Percentiles rank a stretch among this genome's conserved stretches.
phyloP scores from a whole-genome alignment of 805 yeast species.

The Tetrapisispora arboricola region DNA sequence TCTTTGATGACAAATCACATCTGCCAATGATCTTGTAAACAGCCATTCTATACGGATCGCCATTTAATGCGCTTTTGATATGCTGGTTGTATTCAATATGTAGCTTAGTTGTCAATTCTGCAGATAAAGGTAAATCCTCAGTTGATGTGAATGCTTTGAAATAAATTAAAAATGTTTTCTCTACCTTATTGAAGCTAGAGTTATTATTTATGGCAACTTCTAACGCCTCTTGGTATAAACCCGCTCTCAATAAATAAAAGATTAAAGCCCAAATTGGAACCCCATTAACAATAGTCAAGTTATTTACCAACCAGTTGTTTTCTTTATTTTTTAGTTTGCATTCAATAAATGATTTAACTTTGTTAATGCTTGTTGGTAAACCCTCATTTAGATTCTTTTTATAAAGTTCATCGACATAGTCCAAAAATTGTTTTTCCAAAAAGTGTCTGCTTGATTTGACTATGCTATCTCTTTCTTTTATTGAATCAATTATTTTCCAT shows the following conservation, averaged over 20 bases:
- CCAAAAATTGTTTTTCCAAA: constrained; percentile 70
- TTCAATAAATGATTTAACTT: constrained; percentile 54
- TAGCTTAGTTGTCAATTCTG: constrained; percentile 58
- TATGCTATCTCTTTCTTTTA: constrained; percentile 28
- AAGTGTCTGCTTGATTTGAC: constrained; percentile 46
- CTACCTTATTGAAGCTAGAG: constrained; percentile 72
- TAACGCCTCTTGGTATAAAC: constrained; percentile 69
- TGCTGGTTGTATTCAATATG: constrained; percentile 77
- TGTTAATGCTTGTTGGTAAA: constrained; percentile 61
- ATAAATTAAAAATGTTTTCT: constrained; percentile 72
- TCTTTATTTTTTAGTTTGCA: constrained; percentile 35
- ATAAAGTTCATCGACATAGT: constrained; percentile 44
- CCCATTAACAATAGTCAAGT: constrained; percentile 62
- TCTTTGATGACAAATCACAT: constrained; percentile 60
- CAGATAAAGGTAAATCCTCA: constrained; percentile 44
- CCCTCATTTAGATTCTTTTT: constrained; percentile 33
- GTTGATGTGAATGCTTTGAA: constrained; percentile 61
- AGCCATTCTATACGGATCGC: constrained; percentile 85
- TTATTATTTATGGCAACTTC: constrained; percentile 54
- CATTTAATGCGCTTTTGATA: constrained; percentile 53
- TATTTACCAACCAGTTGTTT: constrained; percentile 42
- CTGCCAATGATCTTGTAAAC: constrained; percentile 87
- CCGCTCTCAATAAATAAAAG: constrained; percentile 77
- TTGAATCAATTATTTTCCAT: constrained; percentile 53
- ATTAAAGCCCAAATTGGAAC: constrained; percentile 91